Conservation (phyloP, 495 filamentous ascomycete genomes). For the Penicillium psychrofluorescens region DNA sequence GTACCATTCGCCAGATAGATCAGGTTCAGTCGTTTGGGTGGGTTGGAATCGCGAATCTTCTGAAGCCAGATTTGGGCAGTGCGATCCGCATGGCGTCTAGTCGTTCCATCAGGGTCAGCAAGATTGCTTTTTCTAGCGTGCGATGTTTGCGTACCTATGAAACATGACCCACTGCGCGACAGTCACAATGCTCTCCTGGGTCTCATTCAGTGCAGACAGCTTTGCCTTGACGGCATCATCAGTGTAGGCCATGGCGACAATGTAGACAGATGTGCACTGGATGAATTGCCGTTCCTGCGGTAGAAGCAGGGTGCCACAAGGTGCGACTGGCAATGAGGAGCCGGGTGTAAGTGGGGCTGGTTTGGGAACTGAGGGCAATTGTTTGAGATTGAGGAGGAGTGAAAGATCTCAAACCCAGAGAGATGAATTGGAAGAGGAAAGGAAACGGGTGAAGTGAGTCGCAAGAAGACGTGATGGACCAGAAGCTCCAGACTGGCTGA, state of each 20-base stretch:
- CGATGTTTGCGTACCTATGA: constrained; percentile 61
- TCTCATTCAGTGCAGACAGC: constrained; percentile 90
- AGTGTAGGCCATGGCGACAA: constrained; percentile 70
- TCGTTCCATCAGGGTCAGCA: constrained; percentile 13
- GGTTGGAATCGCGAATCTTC: constrained; percentile 73
- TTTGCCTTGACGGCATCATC: constrained; percentile 91
- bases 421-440: not conserved
- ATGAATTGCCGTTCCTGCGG: no score
- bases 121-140: constrained; percentile 3
- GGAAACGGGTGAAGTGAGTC: no score
- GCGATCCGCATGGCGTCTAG: constrained; percentile 79
- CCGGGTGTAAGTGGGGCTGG: not conserved
- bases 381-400: not conserved
- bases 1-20: constrained; percentile 94
- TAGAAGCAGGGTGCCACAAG: not conserved
- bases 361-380: constrained; percentile 2
- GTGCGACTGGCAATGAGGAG: not conserved
- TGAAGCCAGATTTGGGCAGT: constrained; percentile 87
- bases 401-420: not conserved
- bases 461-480: no score
- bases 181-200: constrained; percentile 89
- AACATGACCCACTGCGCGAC: constrained; percentile 99
- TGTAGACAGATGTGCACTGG: not conserved
- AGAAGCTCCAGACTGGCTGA: no score
- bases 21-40: constrained; percentile 79